These are phyloP conservation scores for Aspergillus novofumigatus DNA, from an alignment of 2,329 filamentous ascomycete species.

Conservation along the genomic window DNA sequence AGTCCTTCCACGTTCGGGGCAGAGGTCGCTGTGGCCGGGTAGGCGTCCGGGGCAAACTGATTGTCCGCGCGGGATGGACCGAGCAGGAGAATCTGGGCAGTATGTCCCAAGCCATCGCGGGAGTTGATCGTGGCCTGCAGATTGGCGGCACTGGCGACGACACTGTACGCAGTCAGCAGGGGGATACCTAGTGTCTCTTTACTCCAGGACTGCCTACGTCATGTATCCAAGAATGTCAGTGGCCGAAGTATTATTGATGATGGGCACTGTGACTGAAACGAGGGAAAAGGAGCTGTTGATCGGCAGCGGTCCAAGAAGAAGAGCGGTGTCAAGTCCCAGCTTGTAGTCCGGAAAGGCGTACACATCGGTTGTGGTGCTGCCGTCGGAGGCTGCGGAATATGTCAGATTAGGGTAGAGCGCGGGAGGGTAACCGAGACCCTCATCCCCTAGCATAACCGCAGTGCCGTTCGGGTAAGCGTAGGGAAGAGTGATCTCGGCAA, in stretches of 20 bases:
- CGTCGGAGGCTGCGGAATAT: slow-evolving; percentile 42
- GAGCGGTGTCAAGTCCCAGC: slow-evolving; percentile 48
- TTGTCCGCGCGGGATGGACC: slow-evolving; percentile 66
- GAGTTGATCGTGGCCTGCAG: slow-evolving; percentile 43
- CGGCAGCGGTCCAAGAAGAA: slow-evolving; percentile 73
- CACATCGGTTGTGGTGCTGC: slow-evolving; percentile 27
- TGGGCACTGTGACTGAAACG: slow-evolving; percentile 74
- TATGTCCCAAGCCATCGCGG: slow-evolving; percentile 52
- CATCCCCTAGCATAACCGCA: slow-evolving; percentile 58
- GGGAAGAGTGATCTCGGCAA: slow-evolving; percentile 53
- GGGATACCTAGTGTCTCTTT: not conserved
- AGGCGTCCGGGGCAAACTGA: slow-evolving; percentile 45
- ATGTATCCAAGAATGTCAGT: slow-evolving; percentile 74
- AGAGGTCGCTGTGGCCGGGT: slow-evolving; percentile 15
- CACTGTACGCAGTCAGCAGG: slow-evolving; percentile 13
- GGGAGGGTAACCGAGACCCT: slow-evolving; percentile 63
- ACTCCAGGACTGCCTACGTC: slow-evolving; percentile 50
- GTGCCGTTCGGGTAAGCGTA: slow-evolving; percentile 56
- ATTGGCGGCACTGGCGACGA: slow-evolving; percentile 49
- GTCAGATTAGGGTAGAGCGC: slow-evolving; percentile 75
- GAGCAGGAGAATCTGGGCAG: slow-evolving; percentile 66
- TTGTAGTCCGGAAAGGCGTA: slow-evolving; percentile 38
- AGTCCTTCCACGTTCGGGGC: slow-evolving; percentile 37
- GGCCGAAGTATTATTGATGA: slow-evolving; percentile 62
- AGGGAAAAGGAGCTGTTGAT: slow-evolving; percentile 71